A percentile compares a stretch with the other conserved stretches of the same genome.
These are phyloP conservation scores for Circinella umbellata DNA, from an alignment of 371 early-diverging fungal genomes.

Conservation along the genomic window DNA sequence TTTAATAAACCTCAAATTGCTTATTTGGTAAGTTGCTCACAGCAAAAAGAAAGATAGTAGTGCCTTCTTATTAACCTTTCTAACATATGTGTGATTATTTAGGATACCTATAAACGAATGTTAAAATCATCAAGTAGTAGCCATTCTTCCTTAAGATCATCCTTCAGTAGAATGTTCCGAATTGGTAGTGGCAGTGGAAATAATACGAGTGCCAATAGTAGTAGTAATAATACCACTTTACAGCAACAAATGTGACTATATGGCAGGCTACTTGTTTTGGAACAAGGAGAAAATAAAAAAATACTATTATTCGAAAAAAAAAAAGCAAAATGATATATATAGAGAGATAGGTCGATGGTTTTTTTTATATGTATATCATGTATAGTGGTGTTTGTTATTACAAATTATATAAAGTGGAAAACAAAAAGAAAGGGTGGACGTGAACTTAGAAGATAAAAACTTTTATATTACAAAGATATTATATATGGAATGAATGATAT, in stretches of 20 bases:
- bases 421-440: not conserved
- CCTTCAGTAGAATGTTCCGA: slow-evolving; percentile 47
- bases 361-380: too few relatives aligned
- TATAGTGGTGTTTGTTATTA: too few relatives aligned
- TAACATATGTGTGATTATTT: not conserved
- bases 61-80: not conserved
- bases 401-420: not conserved
- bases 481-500: too few relatives aligned
- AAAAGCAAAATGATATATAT: too few relatives aligned
- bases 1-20: slow-evolving; percentile 84
- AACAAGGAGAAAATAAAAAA: not conserved
- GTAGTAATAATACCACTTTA: slow-evolving; percentile 12
- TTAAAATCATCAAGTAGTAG: slow-evolving; percentile 39
- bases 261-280: slow-evolving; percentile 13
- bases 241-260: slow-evolving; percentile 24
- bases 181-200: slow-evolving; percentile 30
- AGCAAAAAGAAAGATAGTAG: not conserved
- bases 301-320: not conserved
- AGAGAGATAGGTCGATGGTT: too few relatives aligned
- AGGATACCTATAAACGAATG: slow-evolving; percentile 49
- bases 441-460: too few relatives aligned
- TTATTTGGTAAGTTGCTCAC: slow-evolving; percentile 44
- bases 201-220: slow-evolving; percentile 2
- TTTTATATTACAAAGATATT: too few relatives aligned
- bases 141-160: slow-evolving; percentile 38